Evolutionary conservation across 2,329 filamentous ascomycete genomes (phyloP).

Genomic region (Penicillium janthinellum): DNA sequence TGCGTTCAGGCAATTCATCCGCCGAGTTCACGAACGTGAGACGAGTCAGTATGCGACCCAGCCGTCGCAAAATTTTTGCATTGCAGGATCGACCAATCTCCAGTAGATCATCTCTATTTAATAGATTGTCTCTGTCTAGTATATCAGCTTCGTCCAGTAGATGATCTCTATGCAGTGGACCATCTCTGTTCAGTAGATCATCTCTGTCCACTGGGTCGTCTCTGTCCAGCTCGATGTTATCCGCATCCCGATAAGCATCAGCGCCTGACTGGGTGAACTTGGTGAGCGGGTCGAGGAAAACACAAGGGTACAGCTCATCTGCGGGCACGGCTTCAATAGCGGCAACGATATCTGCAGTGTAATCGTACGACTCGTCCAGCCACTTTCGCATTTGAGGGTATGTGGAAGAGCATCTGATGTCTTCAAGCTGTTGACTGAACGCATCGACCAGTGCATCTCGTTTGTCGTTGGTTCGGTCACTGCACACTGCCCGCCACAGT

Average conservation of each 20-base stretch:
- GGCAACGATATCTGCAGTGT: constrained; percentile 46
- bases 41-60: constrained; percentile 52
- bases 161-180: too few relatives aligned
- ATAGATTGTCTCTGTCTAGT: constrained; percentile 30
- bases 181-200: too few relatives aligned
- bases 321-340: constrained; percentile 43
- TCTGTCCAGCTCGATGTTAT: not conserved
- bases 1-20: constrained; percentile 49
- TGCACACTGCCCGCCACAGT: not conserved
- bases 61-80: constrained; percentile 49
- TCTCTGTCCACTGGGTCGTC: too few relatives aligned
- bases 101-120: constrained; percentile 52
- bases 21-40: constrained; percentile 48
- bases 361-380: constrained; percentile 57
- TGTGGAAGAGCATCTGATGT: constrained; percentile 19
- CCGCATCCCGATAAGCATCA: not conserved
- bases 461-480: not conserved
- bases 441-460: not conserved
- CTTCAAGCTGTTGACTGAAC: not conserved
- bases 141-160: too few relatives aligned
- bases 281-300: not conserved
- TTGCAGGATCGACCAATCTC: constrained; percentile 58
- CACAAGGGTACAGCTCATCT: constrained; percentile 8
- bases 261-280: not conserved
- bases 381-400: constrained; percentile 32